Evolutionary conservation across 495 filamentous ascomycete species (phyloP).

Genomic region (Podospora fimiseda): DNA sequence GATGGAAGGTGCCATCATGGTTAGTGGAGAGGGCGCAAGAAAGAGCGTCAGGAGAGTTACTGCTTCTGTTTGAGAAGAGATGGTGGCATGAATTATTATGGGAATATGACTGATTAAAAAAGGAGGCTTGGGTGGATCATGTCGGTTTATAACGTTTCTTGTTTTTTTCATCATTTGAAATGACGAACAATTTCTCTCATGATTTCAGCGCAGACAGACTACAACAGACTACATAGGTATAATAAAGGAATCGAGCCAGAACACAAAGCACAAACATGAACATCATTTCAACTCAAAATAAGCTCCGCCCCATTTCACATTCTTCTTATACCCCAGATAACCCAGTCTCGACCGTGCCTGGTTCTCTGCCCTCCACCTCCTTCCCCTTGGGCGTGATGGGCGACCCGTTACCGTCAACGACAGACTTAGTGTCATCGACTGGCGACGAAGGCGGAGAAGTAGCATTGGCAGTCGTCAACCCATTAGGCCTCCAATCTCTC

Average conservation of each 20-base stretch:
- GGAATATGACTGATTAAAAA: neutral
- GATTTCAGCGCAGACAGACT: no score
- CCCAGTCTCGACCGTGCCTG: neutral
- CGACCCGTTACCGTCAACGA: neutral
- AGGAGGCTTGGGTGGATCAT: neutral
- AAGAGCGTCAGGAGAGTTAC: constrained; percentile 75
- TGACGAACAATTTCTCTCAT: no score
- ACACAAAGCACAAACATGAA: neutral
- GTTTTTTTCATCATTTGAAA: no score
- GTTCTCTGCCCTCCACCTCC: constrained; percentile 4
- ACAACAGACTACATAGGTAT: constrained; percentile 7
- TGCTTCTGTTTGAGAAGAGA: constrained; percentile 26
- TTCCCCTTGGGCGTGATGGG: neutral
- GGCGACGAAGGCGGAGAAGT: neutral
- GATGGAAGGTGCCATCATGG: constrained; percentile 74
- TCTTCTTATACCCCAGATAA: neutral
- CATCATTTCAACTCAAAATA: neutral
- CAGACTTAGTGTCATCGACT: neutral
- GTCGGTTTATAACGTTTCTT: no score
- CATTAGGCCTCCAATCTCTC: constrained; percentile 56
- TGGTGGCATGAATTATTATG: neutral
- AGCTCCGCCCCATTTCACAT: neutral
- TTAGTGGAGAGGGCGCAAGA: constrained; percentile 78
- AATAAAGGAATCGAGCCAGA: constrained; percentile 6
- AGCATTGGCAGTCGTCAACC: constrained; percentile 1